Base-by-base conservation (phyloP, 2,329 filamentous ascomycete genomes). In the Fonsecaea multimorphosa region DNA sequence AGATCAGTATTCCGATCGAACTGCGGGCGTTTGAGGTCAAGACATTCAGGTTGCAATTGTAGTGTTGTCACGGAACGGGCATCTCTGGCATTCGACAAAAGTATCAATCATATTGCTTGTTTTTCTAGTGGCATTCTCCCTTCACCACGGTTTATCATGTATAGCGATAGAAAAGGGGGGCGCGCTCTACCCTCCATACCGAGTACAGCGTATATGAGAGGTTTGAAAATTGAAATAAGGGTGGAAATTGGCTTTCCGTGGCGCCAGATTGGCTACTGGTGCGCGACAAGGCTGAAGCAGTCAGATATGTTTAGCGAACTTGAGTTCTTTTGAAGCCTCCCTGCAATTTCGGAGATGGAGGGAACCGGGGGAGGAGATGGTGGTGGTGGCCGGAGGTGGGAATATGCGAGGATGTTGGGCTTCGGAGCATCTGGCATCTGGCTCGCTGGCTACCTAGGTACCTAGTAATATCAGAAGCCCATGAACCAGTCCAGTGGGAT, bases 11-110 rank as follows among this genome's bases (percentile, higher is more conserved):
- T 64, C 76, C 83, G 53, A 86, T 95, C 71, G 84, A 86, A 60
- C 75, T 97, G 71, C 84, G 90, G 72, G 86, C 92, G 22, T 97
- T 96, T 77, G 93, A 97, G 82, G 90, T 97, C 65, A 91, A 89
- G 22, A 95, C 91, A 1, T 95, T 86, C 76, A 87, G 90, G 74
- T 79, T 94, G 72, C 83, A 86, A 73, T 74, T 87, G 69, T 85
- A 73, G 56, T 29, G 44, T 40, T 40, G 12, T 40, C 14, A 9
- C n/a, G 14, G 9, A 5, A 22, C 19, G 2, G 19, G 19, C 22
- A 24, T 49, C 44, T 49, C 14, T 27, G 44, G 22, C 19, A 49
- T 2, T 24, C 19, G 22, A 27, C 52, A 54, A 54, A 54, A 54
- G 52, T 54, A 54, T 34, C 52, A 54, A 46, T 46, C 34, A 22